These are phyloP conservation scores for Medicago truncatula DNA, from an alignment of 306 rosid genomes.

Conservation along the genomic window DNA sequence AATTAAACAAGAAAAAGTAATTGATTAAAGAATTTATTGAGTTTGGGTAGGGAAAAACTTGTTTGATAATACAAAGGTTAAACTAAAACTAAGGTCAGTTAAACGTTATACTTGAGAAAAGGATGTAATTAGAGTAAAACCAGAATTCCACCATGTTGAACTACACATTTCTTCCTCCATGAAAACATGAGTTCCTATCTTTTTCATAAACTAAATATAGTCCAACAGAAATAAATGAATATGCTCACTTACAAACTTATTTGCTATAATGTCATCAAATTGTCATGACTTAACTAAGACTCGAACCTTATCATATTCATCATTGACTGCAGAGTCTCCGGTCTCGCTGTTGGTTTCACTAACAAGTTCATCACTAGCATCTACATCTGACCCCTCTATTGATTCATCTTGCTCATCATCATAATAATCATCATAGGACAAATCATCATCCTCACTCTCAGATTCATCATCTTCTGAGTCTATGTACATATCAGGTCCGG, in stretches of 20 bases:
- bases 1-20: background rate
- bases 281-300: conserved; percentile 35
- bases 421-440: conserved; percentile 69
- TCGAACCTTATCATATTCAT: conserved; percentile 57
- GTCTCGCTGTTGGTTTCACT: conserved; percentile 60
- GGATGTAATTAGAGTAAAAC: conserved; percentile 24
- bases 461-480: conserved; percentile 78
- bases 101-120: conserved; percentile 41
- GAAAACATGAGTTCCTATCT: conserved; percentile 5
- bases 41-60: conserved; percentile 22
- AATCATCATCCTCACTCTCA: conserved; percentile 78
- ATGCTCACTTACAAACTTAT: conserved; percentile 17
- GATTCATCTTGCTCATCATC: conserved; percentile 57
- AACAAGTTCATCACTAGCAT: conserved; percentile 58
- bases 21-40: conserved; percentile 1
- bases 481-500: conserved; percentile 63
- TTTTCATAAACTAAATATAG: conserved; percentile 33
- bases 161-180: background rate
- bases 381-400: conserved; percentile 61
- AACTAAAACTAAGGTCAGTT: conserved; percentile 23
- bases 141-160: background rate
- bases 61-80: conserved; percentile 35
- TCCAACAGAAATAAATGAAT: conserved; percentile 35
- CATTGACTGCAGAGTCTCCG: conserved; percentile 49
- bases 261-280: conserved; percentile 30